phyloP scores from a whole-genome alignment of 108 stramenopile genomes.

The Cyclotella choctawhatcheeana region DNA sequence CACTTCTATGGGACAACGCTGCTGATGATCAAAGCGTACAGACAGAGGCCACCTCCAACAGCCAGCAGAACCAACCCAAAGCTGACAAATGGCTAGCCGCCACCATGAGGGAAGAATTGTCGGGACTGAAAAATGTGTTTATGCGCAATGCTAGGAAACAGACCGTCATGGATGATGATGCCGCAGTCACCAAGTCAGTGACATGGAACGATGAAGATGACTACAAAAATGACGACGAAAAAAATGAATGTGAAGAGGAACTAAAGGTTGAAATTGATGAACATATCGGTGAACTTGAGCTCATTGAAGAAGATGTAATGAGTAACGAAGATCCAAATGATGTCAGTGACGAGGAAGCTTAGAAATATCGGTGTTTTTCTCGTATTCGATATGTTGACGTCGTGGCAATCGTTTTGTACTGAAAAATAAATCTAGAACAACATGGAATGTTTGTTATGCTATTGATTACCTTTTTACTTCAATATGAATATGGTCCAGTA shows the following conservation, averaged over 20 bases:
- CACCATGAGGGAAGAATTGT: background rate
- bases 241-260: background rate
- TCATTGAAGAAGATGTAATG: background rate
- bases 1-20: slow-evolving; percentile 7
- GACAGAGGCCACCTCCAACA: background rate
- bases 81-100: slow-evolving; percentile 9
- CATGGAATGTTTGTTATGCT: no score
- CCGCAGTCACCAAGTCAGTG: slow-evolving; percentile 5
- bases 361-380: background rate
- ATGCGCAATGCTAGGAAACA: background rate
- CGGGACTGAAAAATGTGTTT: background rate
- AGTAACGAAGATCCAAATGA: background rate
- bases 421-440: no score
- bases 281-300: no score
- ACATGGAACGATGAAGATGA: slow-evolving; percentile 9
- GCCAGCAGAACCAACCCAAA: slow-evolving; percentile 2
- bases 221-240: background rate
- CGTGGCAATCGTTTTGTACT: no score
- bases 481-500: no score
- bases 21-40: background rate
- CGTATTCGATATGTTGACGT: background rate
- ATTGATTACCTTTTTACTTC: no score
- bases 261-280: no score
- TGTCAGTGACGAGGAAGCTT: background rate
- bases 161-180: background rate